A percentile compares a stretch with the other conserved stretches of the same genome.
These are phyloP conservation scores for Turritis glabra DNA, from an alignment of 345 rosid species.

Conservation along the genomic window DNA sequence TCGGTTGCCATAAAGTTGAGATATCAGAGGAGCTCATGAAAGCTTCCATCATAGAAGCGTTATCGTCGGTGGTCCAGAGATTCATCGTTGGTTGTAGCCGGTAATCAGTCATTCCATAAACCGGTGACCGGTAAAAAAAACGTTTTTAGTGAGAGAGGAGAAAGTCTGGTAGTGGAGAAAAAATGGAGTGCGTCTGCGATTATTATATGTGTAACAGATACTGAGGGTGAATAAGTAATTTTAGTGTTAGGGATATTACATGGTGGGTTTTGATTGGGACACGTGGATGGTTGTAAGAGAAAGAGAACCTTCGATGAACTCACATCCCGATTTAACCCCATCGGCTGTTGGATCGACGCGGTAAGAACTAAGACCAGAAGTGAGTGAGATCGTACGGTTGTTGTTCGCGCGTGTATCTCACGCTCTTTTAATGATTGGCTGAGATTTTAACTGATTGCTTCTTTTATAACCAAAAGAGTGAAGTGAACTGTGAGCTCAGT, in stretches of 20 bases:
- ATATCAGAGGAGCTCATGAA: slow-evolving; percentile 81
- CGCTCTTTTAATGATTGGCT: not conserved
- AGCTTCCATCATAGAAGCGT: slow-evolving; percentile 96
- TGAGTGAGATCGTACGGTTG: slow-evolving; percentile 29
- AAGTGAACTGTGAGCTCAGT: slow-evolving; percentile 18
- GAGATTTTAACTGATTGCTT: not conserved
- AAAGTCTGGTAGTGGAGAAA: slow-evolving; percentile 25
- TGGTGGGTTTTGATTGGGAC: not conserved
- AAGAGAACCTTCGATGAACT: slow-evolving; percentile 35
- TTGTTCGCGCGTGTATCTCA: not conserved
- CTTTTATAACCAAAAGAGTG: not conserved
- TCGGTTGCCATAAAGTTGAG: slow-evolving; percentile 67
- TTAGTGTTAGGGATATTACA: accelerated
- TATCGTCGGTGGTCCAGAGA: slow-evolving; percentile 84
- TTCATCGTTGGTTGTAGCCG: slow-evolving; percentile 62
- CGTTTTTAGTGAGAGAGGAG: not conserved
- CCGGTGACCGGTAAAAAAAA: slow-evolving; percentile 29
- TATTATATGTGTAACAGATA: slow-evolving; percentile 16
- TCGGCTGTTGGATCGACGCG: slow-evolving; percentile 30
- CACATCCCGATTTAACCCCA: slow-evolving; percentile 6
- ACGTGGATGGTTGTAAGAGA: not conserved
- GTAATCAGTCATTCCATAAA: slow-evolving; percentile 54
- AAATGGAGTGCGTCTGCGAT: slow-evolving; percentile 10
- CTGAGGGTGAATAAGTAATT: slow-evolving; percentile 19
- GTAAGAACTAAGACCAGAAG: not conserved